Evolutionary conservation across 495 filamentous ascomycete species (phyloP), one percentile per base, ranked within the genome.

Genomic region (Xylaria palmicola): DNA sequence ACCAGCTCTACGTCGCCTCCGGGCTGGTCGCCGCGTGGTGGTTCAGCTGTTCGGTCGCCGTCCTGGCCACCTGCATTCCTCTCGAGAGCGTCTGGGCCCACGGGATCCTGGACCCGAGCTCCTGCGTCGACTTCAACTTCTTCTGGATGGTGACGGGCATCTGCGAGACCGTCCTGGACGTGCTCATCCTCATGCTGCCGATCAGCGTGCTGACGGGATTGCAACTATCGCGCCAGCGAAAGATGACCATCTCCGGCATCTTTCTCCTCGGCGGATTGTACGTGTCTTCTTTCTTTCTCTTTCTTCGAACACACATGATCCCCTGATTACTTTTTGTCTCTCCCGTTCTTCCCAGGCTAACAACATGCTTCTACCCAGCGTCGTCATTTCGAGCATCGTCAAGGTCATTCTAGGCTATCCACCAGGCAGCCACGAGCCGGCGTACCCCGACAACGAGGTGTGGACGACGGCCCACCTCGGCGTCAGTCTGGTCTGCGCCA

Each of bases 191-290:
- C n/a, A 62, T 64, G 6, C 56, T 74, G 17, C 74, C 68, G 1
- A 68, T 75, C 7, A 59, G 63, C 2, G 70, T 66, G 34, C 63
- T 74, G 9, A 44, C 62, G 41, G 43, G 62, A 8, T 60, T 76
- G 62, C 40, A 62, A 37, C 53, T 70, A 8, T 62, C 75, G 19
- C 29, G 22, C 20, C 45, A 53, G n/a, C 64, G 65, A 59, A 74
- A 70, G 43, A 15, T 73, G 3, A 51, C 55, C 1, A 55, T 69
- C 7, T 68, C 58, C 3, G 67, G 59, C 0, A 70, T 76, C 13
- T 76, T 77, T 47, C 53, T 74, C 8, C 54, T 76, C 7, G 72
- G 72, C 26, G 63, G 61, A 5, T 61, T 73, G 71, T 73, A 61
- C 26, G 67, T 15, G 19, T 24, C 12, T 41, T n/a, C 5, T 12